Conservation (phyloP, 2,329 filamentous ascomycete species). For the Aspergillus jensenii region DNA sequence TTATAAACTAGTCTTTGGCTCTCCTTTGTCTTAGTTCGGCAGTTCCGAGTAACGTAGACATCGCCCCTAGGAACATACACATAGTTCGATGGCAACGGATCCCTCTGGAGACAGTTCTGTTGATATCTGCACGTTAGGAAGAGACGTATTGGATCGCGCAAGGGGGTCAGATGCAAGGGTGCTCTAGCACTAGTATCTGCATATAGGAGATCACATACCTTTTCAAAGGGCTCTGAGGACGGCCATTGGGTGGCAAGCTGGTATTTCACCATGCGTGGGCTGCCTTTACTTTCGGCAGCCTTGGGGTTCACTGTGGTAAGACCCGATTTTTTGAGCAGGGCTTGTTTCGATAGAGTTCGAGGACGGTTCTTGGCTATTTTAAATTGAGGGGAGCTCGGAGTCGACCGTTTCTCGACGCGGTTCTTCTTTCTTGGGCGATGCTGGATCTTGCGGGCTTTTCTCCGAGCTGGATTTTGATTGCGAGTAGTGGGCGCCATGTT, state of each 20-base stretch:
- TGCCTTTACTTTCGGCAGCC: background rate
- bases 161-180: background rate
- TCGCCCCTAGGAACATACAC: constrained; percentile 44
- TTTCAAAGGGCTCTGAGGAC: constrained; percentile 28
- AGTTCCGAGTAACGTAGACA: constrained; percentile 45
- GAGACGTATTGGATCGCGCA: background rate
- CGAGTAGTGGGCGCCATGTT: constrained; percentile 17
- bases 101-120: constrained; percentile 33
- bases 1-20: constrained; percentile 32
- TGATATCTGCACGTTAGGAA: constrained; percentile 5
- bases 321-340: background rate
- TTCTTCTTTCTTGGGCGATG: constrained; percentile 11
- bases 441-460: constrained; percentile 10
- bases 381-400: constrained; percentile 16
- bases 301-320: constrained; percentile 3
- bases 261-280: constrained; percentile 13
- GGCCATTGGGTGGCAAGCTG: constrained; percentile 17
- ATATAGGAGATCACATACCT: constrained; percentile 19
- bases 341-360: constrained; percentile 5
- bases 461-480: constrained; percentile 10
- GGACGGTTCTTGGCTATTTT: constrained; percentile 3
- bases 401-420: constrained; percentile 7
- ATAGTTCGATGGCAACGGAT: constrained; percentile 33
- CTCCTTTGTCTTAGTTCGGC: constrained; percentile 38
- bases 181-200: background rate